A percentile compares a stretch with the other conserved stretches of the same genome.
Conservation (phyloP, 371 early-diverging fungal genomes). For the Rhizomucor pusillus region DNA sequence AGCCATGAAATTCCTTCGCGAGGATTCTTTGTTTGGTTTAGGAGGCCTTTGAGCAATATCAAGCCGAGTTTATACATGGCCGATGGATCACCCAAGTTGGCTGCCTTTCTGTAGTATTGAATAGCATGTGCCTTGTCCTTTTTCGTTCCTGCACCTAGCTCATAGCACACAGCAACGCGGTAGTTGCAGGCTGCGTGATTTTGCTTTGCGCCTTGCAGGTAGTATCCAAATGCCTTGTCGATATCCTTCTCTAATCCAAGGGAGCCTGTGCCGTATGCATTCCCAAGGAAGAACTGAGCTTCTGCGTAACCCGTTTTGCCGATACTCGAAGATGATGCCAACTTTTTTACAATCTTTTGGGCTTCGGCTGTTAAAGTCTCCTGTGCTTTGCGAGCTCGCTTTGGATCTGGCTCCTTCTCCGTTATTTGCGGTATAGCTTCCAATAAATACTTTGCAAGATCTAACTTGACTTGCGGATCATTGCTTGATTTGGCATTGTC, state of each 20-base stretch:
- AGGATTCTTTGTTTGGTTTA: conserved; percentile 68
- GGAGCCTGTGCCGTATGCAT: conserved; percentile 75
- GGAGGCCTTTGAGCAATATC: conserved; percentile 74
- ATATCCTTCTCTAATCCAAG: conserved; percentile 79
- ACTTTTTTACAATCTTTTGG: conserved; percentile 74
- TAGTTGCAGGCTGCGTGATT: conserved; percentile 92
- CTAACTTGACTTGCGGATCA: conserved; percentile 77
- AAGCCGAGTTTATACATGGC: conserved; percentile 97
- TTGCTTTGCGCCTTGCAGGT: conserved; percentile 90
- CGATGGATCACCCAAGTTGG: conserved; percentile 87
- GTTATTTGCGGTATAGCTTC: conserved; percentile 52
- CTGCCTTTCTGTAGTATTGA: conserved; percentile 93
- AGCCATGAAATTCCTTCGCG: conserved; percentile 92
- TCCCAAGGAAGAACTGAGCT: conserved; percentile 90
- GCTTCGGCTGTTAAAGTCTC: conserved; percentile 71
- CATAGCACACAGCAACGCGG: conserved; percentile 94
- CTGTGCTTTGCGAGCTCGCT: conserved; percentile 67
- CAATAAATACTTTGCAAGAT: conserved; percentile 77
- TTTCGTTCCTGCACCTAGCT: conserved; percentile 91
- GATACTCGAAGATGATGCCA: conserved; percentile 65
- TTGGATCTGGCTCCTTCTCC: conserved; percentile 63
- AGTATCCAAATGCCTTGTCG: conserved; percentile 89
- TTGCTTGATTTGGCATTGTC: conserved; percentile 69
- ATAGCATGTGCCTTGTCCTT: conserved; percentile 81
- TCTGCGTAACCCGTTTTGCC: conserved; percentile 79